phyloP scores from a whole-genome alignment of 2,329 filamentous ascomycete species.

The Colletotrichum theobromicola region DNA sequence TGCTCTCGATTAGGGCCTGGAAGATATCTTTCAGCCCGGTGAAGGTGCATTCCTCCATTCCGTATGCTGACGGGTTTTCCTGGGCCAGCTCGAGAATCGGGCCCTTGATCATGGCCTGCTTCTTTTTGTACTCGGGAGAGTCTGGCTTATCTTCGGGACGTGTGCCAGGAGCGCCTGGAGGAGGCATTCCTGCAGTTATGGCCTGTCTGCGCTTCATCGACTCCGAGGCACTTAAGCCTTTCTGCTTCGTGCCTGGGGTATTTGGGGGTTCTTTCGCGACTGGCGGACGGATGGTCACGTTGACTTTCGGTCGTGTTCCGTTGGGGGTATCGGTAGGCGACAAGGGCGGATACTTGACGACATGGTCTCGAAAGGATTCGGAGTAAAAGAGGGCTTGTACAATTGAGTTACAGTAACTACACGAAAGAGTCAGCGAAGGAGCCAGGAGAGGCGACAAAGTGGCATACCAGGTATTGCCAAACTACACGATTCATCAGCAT shows the following conservation, averaged over 20 bases:
- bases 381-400: slow-evolving; percentile 97
- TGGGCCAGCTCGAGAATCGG: slow-evolving; percentile 86
- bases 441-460: not conserved
- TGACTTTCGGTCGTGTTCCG: slow-evolving; percentile 58
- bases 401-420: slow-evolving; percentile 97
- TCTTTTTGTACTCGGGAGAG: slow-evolving; percentile 97
- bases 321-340: slow-evolving; percentile 74
- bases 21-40: slow-evolving; percentile 97
- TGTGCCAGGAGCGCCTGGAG: slow-evolving; percentile 57
- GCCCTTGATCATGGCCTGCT: slow-evolving; percentile 86
- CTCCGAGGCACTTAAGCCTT: slow-evolving; percentile 59
- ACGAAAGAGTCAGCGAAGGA: not conserved
- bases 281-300: slow-evolving; percentile 65
- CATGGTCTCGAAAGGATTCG: slow-evolving; percentile 88
- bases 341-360: slow-evolving; percentile 85
- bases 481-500: slow-evolving; percentile 62
- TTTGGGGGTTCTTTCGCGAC: slow-evolving; percentile 51
- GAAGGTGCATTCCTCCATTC: slow-evolving; percentile 94
- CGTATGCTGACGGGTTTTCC: slow-evolving; percentile 80
- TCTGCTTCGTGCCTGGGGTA: slow-evolving; percentile 48
- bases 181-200: slow-evolving; percentile 58
- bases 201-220: slow-evolving; percentile 61
- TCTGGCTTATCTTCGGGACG: slow-evolving; percentile 92
- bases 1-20: slow-evolving; percentile 82
- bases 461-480: slow-evolving; percentile 93